A percentile compares a stretch with the other conserved stretches of the same genome.
These are phyloP conservation scores for Termitomyces sp. DNA, from an alignment of 768 basidiomycete genomes.

Conservation along the genomic window DNA sequence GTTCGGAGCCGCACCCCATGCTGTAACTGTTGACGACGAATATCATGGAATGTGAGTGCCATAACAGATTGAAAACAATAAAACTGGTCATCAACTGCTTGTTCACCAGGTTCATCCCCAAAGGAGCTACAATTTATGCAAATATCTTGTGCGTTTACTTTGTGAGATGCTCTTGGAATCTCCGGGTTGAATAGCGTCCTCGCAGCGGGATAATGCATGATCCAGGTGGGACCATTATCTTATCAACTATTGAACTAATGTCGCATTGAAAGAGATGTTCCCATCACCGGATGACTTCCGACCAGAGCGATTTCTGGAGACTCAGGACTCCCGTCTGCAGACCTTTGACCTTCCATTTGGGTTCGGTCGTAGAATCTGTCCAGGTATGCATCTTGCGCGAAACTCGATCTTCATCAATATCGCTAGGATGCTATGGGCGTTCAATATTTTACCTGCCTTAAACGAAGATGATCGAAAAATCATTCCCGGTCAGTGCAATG, in stretches of 20 bases:
- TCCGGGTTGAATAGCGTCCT: not conserved
- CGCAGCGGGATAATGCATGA: slow-evolving; percentile 32
- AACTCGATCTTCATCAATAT: slow-evolving; percentile 33
- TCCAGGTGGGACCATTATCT: slow-evolving; percentile 18
- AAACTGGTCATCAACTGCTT: not conserved
- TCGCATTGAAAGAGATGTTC: slow-evolving; percentile 21
- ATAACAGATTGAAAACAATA: not conserved
- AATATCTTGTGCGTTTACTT: slow-evolving; percentile 27
- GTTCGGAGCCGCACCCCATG: slow-evolving; percentile 30
- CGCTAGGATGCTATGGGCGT: slow-evolving; percentile 33
- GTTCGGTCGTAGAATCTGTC: slow-evolving; percentile 39
- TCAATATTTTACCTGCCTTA: slow-evolving; percentile 26
- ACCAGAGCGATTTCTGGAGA: slow-evolving; percentile 39
- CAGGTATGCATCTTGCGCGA: slow-evolving; percentile 32
- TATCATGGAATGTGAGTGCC: slow-evolving; percentile 31
- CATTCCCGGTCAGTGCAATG: not conserved
- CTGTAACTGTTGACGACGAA: slow-evolving; percentile 34
- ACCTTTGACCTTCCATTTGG: slow-evolving; percentile 36
- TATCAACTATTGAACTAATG: not conserved
- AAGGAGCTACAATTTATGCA: slow-evolving; percentile 35
- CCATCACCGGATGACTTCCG: slow-evolving; percentile 31
- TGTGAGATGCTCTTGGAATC: not conserved
- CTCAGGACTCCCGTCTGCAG: slow-evolving; percentile 25
- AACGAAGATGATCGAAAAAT: slow-evolving; percentile 7
- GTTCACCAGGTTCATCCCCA: slow-evolving; percentile 28